A percentile compares a stretch with the other conserved stretches of the same genome.
phyloP scores from a whole-genome alignment of 176 grass and related monocot genomes.

The Bromus sterilis region DNA sequence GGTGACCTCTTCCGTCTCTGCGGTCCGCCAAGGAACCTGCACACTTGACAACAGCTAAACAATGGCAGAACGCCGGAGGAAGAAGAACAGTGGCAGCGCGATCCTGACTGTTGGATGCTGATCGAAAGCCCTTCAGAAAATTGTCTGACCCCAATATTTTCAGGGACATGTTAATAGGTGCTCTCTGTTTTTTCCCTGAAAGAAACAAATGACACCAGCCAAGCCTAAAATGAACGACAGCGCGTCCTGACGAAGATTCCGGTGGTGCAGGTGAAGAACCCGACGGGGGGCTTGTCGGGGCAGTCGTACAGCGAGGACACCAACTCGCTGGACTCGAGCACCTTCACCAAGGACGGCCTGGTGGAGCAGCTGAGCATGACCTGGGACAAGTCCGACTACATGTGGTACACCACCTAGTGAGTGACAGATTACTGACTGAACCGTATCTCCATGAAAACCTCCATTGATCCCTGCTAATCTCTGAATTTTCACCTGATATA shows the following conservation, averaged over 20 bases:
- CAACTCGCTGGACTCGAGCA: conserved; percentile 42
- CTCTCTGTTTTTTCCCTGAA: no score
- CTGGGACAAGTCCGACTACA: conserved; percentile 92
- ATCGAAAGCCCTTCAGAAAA: no score
- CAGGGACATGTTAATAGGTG: no score
- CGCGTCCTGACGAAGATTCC: background rate
- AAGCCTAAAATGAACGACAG: background rate
- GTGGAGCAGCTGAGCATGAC: conserved; percentile 90
- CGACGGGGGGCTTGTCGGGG: conserved; percentile 49
- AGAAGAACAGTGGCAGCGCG: no score
- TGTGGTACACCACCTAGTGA: conserved; percentile 98
- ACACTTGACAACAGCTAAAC: no score
- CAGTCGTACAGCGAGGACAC: conserved; percentile 72
- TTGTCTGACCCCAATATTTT: no score
- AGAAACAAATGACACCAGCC: background rate
- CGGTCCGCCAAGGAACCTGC: no score
- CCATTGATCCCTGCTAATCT: background rate
- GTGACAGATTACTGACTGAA: no score
- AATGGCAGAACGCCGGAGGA: no score
- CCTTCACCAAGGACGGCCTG: conserved; percentile 91
- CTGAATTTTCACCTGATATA: background rate
- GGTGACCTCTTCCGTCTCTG: conserved; percentile 63
- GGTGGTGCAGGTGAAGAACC: conserved; percentile 35
- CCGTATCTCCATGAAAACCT: background rate
- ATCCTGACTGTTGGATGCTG: no score